These are phyloP conservation scores for Echium plantagineum DNA, from an alignment of 257 asterid species.

Conservation along the genomic window DNA sequence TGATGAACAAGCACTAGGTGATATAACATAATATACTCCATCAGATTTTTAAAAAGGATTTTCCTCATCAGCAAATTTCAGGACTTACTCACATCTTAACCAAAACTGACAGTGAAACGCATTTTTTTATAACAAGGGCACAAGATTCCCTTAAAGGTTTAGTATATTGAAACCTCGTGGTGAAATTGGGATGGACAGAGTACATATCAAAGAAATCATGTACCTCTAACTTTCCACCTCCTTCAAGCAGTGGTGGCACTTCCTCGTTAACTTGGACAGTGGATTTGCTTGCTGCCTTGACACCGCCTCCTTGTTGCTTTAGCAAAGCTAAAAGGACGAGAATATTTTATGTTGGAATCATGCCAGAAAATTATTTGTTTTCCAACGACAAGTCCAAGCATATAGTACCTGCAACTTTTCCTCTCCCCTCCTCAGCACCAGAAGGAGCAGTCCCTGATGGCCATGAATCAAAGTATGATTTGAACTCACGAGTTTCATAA, in stretches of 20 bases:
- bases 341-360: constrained; percentile 12
- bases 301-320: constrained; percentile 90
- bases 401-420: constrained; percentile 85
- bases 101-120: neutral
- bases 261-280: constrained; percentile 76
- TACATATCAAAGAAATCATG: neutral
- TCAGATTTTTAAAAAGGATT: too few relatives aligned
- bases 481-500: constrained; percentile 87
- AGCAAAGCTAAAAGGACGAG: constrained; percentile 54
- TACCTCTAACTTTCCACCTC: constrained; percentile 86
- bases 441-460: constrained; percentile 87
- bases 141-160: neutral
- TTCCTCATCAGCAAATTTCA: too few relatives aligned
- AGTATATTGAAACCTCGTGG: neutral
- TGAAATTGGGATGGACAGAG: too few relatives aligned
- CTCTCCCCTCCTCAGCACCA: constrained; percentile 97
- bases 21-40: neutral
- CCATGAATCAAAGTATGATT: constrained; percentile 90
- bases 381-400: constrained; percentile 4
- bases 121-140: neutral
- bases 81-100: neutral
- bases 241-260: constrained; percentile 91
- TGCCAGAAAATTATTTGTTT: constrained; percentile 1
- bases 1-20: neutral
- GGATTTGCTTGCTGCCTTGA: constrained; percentile 74